phyloP scores from a whole-genome alignment of 139 green algal genomes.

The Chlorella vulgaris region DNA sequence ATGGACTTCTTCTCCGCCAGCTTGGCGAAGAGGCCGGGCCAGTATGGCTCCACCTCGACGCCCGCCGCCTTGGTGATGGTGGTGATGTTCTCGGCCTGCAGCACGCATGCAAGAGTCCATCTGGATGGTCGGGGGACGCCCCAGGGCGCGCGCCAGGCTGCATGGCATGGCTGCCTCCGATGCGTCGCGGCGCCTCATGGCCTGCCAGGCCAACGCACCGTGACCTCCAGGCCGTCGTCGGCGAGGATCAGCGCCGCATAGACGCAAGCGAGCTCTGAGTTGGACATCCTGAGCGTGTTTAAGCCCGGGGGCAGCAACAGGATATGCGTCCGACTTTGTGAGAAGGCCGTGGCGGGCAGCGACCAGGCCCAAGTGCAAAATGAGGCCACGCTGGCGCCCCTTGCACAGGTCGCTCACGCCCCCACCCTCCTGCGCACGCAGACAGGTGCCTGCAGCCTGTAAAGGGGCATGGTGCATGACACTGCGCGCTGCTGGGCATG shows the following conservation, averaged over 20 bases:
- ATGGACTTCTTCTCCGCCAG: slow-evolving; percentile 93
- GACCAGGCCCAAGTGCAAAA: not conserved
- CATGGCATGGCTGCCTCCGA: not conserved
- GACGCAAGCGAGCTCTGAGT: slow-evolving; percentile 91
- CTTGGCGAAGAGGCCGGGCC: slow-evolving; percentile 96
- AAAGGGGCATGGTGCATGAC: too few relatives aligned
- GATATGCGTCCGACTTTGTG: not conserved
- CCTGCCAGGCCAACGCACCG: slow-evolving; percentile 53
- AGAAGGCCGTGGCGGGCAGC: not conserved
- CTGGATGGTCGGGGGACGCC: not conserved
- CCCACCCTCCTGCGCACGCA: too few relatives aligned
- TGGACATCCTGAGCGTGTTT: slow-evolving; percentile 59
- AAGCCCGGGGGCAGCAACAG: not conserved
- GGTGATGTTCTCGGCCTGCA: slow-evolving; percentile 92
- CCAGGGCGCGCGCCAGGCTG: not conserved
- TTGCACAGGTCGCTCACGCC: too few relatives aligned
- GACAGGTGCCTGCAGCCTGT: too few relatives aligned
- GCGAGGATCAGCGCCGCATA: slow-evolving; percentile 96
- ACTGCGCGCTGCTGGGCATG: too few relatives aligned
- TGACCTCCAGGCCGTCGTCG: slow-evolving; percentile 96
- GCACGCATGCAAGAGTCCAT: not conserved
- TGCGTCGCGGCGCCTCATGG: not conserved
- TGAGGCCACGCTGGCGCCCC: not conserved
- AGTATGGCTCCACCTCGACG: slow-evolving; percentile 96
- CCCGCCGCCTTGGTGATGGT: slow-evolving; percentile 89